Percentiles rank a stretch among this genome's conserved stretches.
These are phyloP conservation scores for Entoloma clypeatum DNA, from an alignment of 1,284 basidiomycete species.

Conservation along the genomic window DNA sequence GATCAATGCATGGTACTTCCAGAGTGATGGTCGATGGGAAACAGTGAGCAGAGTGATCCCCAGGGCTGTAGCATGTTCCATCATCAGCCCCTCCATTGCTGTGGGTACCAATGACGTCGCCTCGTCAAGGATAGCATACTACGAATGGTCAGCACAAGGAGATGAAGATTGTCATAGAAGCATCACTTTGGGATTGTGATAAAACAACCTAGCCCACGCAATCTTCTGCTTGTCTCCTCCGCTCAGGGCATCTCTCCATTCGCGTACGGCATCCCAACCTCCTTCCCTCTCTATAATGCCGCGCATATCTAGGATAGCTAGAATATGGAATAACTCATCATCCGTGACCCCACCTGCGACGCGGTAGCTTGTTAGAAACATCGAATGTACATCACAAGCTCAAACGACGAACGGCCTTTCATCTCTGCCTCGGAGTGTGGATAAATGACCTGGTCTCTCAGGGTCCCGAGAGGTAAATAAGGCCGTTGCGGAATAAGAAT, in stretches of 20 bases:
- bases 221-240: conserved; percentile 90
- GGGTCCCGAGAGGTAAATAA: conserved; percentile 89
- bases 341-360: conserved; percentile 67
- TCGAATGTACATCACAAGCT: conserved; percentile 1
- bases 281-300: conserved; percentile 92
- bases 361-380: conserved; percentile 3
- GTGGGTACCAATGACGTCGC: conserved; percentile 93
- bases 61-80: conserved; percentile 86
- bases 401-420: conserved; percentile 55
- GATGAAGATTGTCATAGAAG: background rate
- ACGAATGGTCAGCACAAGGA: conserved; percentile 4
- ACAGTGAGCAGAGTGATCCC: conserved; percentile 91
- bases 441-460: conserved; percentile 89
- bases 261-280: conserved; percentile 85
- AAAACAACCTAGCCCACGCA: conserved; percentile 96
- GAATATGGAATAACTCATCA: conserved; percentile 68
- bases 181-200: conserved; percentile 85
- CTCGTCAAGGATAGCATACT: conserved; percentile 97
- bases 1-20: conserved; percentile 94
- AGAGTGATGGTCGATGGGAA: conserved; percentile 88
- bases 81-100: conserved; percentile 93
- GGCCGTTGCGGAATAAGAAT: conserved; percentile 96
- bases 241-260: conserved; percentile 92
- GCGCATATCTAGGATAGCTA: conserved; percentile 84
- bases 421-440: conserved; percentile 82